Base-by-base conservation (phyloP, 495 filamentous ascomycete genomes). In the Neurospora cerealis region DNA sequence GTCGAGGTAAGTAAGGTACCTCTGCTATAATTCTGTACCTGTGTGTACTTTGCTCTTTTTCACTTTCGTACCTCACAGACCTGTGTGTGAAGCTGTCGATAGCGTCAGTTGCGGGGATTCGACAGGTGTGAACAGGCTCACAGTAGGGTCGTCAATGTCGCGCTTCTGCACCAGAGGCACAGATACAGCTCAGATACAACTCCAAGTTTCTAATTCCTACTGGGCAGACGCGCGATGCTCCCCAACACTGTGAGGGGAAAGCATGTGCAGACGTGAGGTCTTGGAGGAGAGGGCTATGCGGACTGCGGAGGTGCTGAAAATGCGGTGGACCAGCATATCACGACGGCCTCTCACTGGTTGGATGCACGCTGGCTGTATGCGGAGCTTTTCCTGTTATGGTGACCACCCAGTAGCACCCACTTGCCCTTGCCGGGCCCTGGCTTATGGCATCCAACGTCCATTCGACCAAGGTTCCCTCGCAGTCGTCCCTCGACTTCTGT, bases 401-500 rank as follows among this genome's bases (percentile, higher is more conserved):
- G 15, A 34, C 46, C 46, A 54, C 38, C 42, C 40, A 46, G 24
- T 28, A 28, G 24, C 24, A 28, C 24, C 24, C 24, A 28, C 41
- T 4, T 54, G 28, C 70, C 44, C 15, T 62, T 62, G 44, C 28
- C 41, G 28, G 6, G 44, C 19, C 32, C 44, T 77, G 78, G 75
- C 77, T 78, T 77, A 79, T 66, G 74, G 73, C 75, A 81, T 80
- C 78, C 70, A 40, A 54, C 41, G n/a, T 48, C 46, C 74, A 44
- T 38, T 73, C 66, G 39, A 60, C 62, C 70, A 40, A 74, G 69
- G 41, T 44, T 54, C 70, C 17, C 9, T 76, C 70, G 70, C 73
- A 73, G 75, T 19, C 62, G 73, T 79, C 78, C 76, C 72, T 79
- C 70, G 21, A 19, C 73, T 81, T 81, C 80, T 77, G 44, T 80